phyloP scores from a whole-genome alignment of 2,329 filamentous ascomycete species.

The Clonostachys rosea region DNA sequence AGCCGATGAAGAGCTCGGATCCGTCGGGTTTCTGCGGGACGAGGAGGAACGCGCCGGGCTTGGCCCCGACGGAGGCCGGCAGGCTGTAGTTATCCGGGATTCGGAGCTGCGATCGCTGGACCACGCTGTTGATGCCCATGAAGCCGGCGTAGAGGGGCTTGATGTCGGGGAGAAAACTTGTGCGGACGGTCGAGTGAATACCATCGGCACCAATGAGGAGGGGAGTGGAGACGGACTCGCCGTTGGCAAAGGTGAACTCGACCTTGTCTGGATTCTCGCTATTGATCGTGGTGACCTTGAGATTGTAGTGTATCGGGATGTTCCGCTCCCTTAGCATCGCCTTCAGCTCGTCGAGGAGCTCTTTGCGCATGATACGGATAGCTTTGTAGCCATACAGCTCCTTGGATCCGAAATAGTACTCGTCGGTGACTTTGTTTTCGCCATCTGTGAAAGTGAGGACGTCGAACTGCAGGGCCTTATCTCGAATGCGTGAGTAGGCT shows the following conservation, averaged over 20 bases:
- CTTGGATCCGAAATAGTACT: constrained; percentile 41
- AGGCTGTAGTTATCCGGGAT: constrained; percentile 25
- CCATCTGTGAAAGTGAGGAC: constrained; percentile 35
- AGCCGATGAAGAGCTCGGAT: constrained; percentile 41
- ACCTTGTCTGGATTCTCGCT: constrained; percentile 32
- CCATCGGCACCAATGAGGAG: constrained; percentile 54
- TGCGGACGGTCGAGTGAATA: constrained; percentile 51
- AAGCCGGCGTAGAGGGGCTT: constrained; percentile 45
- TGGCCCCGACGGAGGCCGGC: constrained; percentile 35
- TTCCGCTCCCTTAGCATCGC: constrained; percentile 27
- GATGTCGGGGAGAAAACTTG: constrained; percentile 41
- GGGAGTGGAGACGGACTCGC: constrained; percentile 26
- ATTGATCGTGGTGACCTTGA: constrained; percentile 38
- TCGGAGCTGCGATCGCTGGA: constrained; percentile 28
- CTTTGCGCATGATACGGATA: constrained; percentile 47
- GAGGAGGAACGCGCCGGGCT: constrained; percentile 42
- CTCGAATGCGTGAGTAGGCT: constrained; percentile 37
- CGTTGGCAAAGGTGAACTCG: constrained; percentile 41
- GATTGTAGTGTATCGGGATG: constrained; percentile 38
- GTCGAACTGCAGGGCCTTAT: constrained; percentile 45
- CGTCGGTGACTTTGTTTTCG: constrained; percentile 22
- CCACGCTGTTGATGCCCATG: constrained; percentile 26
- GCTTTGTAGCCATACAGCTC: constrained; percentile 46
- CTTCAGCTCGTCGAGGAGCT: constrained; percentile 42
- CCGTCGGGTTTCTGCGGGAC: constrained; percentile 42